phyloP scores from a whole-genome alignment of 2,329 filamentous ascomycete species.

The Calonectria fujianensis region DNA sequence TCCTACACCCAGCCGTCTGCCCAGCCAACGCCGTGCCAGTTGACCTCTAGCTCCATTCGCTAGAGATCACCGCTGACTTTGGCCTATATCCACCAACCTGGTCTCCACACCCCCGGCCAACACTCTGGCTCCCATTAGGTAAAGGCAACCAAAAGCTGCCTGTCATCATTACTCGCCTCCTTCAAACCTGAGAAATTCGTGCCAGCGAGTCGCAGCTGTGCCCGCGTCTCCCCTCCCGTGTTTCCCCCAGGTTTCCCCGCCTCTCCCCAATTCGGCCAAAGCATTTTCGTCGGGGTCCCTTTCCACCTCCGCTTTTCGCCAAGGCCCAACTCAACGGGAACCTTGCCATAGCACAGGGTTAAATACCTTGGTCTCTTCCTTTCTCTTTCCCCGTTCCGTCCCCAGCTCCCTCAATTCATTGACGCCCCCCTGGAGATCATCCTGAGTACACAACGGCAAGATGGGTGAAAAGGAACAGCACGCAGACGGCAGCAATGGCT shows the following conservation, averaged over 20 bases:
- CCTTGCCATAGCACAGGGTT: constrained; percentile 33
- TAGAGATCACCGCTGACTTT: constrained; percentile 20
- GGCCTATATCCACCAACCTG: constrained; percentile 26
- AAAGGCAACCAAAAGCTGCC: constrained; percentile 29
- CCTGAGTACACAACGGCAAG: constrained; percentile 11
- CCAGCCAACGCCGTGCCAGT: constrained; percentile 13
- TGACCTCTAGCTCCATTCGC: constrained; percentile 15
- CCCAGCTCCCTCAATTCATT: constrained; percentile 2
- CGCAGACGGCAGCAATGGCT: constrained; percentile 46
- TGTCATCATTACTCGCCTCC: constrained; percentile 15
- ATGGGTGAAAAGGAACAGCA: constrained; percentile 48
- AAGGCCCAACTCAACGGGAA: constrained; percentile 18
- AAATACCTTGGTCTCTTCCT: constrained; percentile 39
- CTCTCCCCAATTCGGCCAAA: constrained; percentile 42
- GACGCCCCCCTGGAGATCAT: not conserved
- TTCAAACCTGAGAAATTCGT: constrained; percentile 17
- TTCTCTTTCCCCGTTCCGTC: not conserved
- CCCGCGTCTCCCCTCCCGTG: constrained; percentile 25
- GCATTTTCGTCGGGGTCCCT: constrained; percentile 21
- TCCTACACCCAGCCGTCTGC: constrained; percentile 1
- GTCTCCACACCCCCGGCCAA: constrained; percentile 22
- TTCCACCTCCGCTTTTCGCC: constrained; percentile 28
- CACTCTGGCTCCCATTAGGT: constrained; percentile 34
- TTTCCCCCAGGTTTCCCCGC: constrained; percentile 42
- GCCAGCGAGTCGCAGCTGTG: constrained; percentile 32